Percentiles rank a stretch among this genome's conserved stretches.
Conservation (phyloP, 2,329 filamentous ascomycete genomes). For the Ilyonectria sp. region DNA sequence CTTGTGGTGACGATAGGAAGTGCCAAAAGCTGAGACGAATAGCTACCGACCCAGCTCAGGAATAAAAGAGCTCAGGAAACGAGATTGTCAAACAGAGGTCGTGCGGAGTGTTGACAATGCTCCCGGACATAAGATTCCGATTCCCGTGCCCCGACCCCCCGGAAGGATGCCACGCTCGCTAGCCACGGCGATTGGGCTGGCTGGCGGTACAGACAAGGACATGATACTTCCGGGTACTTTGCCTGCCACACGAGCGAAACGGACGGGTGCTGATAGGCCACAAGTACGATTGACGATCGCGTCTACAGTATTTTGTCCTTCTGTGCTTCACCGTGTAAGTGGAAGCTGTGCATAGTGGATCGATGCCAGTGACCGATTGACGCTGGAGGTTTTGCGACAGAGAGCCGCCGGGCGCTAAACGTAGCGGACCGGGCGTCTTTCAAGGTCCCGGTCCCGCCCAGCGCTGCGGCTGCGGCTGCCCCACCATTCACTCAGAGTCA, state of each 20-base stretch:
- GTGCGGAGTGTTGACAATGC: background rate
- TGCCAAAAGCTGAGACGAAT: background rate
- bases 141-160: background rate
- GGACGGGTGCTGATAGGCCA: background rate
- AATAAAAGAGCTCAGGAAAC: background rate
- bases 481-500: constrained; percentile 11
- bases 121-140: constrained; percentile 13
- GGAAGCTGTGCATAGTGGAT: background rate
- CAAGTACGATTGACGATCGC: background rate
- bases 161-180: background rate
- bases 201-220: constrained; percentile 1
- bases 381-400: background rate
- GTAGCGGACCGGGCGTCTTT: background rate
- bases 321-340: background rate
- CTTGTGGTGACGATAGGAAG: background rate
- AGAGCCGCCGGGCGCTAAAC: background rate
- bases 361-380: background rate
- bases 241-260: background rate
- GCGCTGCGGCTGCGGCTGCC: background rate
- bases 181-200: background rate
- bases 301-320: background rate
- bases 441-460: background rate
- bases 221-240: background rate
- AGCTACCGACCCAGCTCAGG: background rate
- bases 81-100: background rate